These are phyloP conservation scores for Talaromyces thailandensis DNA, from an alignment of 495 filamentous ascomycete genomes.

Conservation along the genomic window DNA sequence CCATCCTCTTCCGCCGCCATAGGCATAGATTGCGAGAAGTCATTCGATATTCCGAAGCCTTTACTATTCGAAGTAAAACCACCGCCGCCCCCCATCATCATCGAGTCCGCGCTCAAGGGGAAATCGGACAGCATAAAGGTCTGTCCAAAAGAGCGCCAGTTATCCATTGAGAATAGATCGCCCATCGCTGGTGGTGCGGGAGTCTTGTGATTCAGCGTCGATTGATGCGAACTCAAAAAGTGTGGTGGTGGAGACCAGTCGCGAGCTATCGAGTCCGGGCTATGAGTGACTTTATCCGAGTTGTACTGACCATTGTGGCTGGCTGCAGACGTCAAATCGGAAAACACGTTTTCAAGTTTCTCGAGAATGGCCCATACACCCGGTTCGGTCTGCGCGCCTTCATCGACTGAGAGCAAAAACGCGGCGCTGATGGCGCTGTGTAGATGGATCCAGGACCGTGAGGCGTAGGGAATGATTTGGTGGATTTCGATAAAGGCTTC, in stretches of 20 bases:
- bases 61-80: too few species aligned
- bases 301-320: background rate
- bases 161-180: background rate
- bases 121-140: conserved; percentile 6
- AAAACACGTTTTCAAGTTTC: conserved; percentile 19
- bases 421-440: conserved; percentile 41
- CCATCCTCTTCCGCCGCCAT: background rate
- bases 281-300: background rate
- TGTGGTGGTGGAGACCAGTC: background rate
- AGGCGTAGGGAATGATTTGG: conserved; percentile 30
- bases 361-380: conserved; percentile 31
- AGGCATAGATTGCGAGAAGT: background rate
- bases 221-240: background rate
- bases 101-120: background rate
- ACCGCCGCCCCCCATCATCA: background rate
- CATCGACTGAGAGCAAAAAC: conserved; percentile 37
- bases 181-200: background rate
- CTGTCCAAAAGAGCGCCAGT: background rate
- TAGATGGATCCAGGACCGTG: conserved; percentile 38
- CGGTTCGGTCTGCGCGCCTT: conserved; percentile 31
- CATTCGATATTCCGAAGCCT: background rate
- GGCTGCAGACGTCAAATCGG: background rate
- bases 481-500: conserved; percentile 40
- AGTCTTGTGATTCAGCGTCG: background rate
- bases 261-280: background rate